Evolutionary conservation across 257 asterid genomes (phyloP), one percentile per base, ranked within the genome.

Genomic region (Craterostigma plantagineum): DNA sequence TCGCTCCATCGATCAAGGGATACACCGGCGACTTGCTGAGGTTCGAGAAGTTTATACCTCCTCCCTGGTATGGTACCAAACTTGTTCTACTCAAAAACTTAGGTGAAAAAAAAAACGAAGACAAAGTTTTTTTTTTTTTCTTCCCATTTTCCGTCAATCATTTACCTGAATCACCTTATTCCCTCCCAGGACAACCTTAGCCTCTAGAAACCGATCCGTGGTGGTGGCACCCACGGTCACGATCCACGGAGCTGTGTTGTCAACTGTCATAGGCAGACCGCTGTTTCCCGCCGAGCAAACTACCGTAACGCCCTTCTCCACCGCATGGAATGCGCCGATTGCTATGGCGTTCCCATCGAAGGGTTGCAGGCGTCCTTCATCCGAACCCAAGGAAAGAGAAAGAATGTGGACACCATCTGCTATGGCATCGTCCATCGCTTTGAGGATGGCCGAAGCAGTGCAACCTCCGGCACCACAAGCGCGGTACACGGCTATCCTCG

Each of bases 171-270:
- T 57, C 50, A 51, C 59, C 43, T 57, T 69, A 46, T 57, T 66
- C 41, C 68, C 79, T 9, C 78, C 94, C 30, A 82, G 46, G 11
- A 82, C 42, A 23, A 79, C 41, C 33, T 58, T 67, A 0, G 73
- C 45, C 67, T 78, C 66, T 5, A 81, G 76, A 33, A 66, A 76
- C 3, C 96, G 91, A 34, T 86, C 94, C 3, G 76, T 71, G 3
- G 93, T 73, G 18, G 93, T 73, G n/a, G 93, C 94, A 10, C 84
- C 91, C 11, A 86, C 91, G 1, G 97, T 73, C 9, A 86, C 55
- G 42, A 86, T 71, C 97, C 97, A 86, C 3, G 97, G 97, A 33
- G 91, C 94, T 7, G 55, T 59, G 30, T 86, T 86, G 49, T 54
- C 70, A 0, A 72, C 74, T 0, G 74, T 15, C 10, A 11, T 8